phyloP scores from a whole-genome alignment of 2,329 filamentous ascomycete genomes.

The Simplicillium aogashimaense region DNA sequence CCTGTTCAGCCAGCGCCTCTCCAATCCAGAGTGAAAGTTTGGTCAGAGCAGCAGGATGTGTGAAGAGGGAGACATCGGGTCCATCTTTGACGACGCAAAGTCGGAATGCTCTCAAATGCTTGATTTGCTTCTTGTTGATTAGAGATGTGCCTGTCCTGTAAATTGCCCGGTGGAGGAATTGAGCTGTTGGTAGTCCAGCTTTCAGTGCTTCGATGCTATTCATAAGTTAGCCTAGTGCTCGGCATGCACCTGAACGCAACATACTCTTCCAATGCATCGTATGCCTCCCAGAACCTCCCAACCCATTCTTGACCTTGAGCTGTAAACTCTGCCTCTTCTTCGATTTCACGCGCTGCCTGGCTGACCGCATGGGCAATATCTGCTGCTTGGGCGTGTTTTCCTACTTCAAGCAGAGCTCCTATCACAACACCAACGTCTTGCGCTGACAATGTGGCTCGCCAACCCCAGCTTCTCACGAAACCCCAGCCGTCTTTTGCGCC shows the following conservation, averaged over 20 bases:
- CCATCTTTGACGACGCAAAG: slow-evolving; percentile 95
- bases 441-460: slow-evolving; percentile 87
- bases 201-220: slow-evolving; percentile 65
- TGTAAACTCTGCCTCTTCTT: slow-evolving; percentile 36
- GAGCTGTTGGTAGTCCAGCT: slow-evolving; percentile 68
- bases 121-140: slow-evolving; percentile 88
- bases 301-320: slow-evolving; percentile 55
- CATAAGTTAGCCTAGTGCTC: slow-evolving; percentile 7
- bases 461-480: slow-evolving; percentile 95
- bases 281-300: slow-evolving; percentile 60
- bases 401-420: slow-evolving; percentile 86
- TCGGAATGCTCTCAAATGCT: slow-evolving; percentile 82
- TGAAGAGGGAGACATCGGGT: slow-evolving; percentile 83
- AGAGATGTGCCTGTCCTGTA: slow-evolving; percentile 85
- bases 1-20: slow-evolving; percentile 83
- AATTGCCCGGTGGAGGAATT: slow-evolving; percentile 85
- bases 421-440: slow-evolving; percentile 91
- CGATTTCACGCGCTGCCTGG: slow-evolving; percentile 28
- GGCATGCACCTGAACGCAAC: slow-evolving; percentile 12
- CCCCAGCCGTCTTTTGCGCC: slow-evolving; percentile 88
- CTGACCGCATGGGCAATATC: slow-evolving; percentile 19
- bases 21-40: slow-evolving; percentile 92
- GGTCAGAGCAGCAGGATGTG: slow-evolving; percentile 82
- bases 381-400: slow-evolving; percentile 39
- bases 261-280: slow-evolving; percentile 62